Conservation (phyloP, 1,284 basidiomycete species). For the Pseudozyma pruni region DNA sequence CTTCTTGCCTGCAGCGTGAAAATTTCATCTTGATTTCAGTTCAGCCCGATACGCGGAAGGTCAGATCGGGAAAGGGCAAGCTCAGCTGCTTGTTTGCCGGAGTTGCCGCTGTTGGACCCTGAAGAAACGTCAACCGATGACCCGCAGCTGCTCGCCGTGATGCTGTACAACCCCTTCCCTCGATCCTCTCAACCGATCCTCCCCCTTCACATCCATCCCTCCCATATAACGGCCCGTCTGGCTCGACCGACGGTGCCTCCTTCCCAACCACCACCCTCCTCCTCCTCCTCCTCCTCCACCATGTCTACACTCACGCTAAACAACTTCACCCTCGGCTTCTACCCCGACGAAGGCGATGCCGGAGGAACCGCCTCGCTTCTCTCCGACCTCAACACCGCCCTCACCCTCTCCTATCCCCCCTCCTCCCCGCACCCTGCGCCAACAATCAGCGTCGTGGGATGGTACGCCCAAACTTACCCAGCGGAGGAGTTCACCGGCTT, state of each 20-base stretch:
- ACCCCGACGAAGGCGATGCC: conserved; percentile 45
- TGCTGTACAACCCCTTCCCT: not conserved
- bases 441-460: conserved; percentile 24
- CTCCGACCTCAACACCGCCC: conserved; percentile 32
- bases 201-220: not conserved
- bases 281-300: not conserved
- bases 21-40: conserved; percentile 27
- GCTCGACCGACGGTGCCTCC: too few relatives aligned
- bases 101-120: conserved; percentile 28
- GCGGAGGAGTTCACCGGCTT: conserved; percentile 23
- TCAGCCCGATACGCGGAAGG: not conserved
- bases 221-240: too few relatives aligned
- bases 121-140: too few relatives aligned
- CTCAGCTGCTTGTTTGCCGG: too few relatives aligned
- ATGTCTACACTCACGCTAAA: conserved; percentile 7
- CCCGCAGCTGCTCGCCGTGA: too few relatives aligned
- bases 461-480: conserved; percentile 42
- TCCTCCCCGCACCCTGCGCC: not conserved
- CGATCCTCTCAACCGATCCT: not conserved
- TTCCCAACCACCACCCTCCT: not conserved
- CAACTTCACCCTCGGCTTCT: conserved; percentile 27
- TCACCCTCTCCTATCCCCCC: conserved; percentile 6
- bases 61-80: too few relatives aligned
- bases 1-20: conserved; percentile 5
- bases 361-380: conserved; percentile 31